Base-by-base conservation (phyloP, 2,329 filamentous ascomycete species). In the Emericellopsis cladophorae region DNA sequence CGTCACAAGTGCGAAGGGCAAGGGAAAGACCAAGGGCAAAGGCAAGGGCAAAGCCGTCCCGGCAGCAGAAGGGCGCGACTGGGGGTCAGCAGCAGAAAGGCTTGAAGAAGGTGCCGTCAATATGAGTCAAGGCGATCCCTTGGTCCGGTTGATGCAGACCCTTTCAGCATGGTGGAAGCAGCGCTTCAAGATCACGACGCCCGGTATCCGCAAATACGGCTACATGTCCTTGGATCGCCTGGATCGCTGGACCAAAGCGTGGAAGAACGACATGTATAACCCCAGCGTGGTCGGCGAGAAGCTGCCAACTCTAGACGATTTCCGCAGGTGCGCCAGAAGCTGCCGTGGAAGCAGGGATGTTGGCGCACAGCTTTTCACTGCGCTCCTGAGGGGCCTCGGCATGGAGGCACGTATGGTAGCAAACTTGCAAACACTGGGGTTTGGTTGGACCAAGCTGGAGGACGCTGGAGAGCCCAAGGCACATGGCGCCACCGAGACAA, bases 141-240 rank as follows among this genome's bases (percentile, higher is more conserved):
- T 94, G 5, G 74, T 90, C 40, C 70, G 80, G 18, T 66, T 96
- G 4, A 68, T 96, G 52, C 83, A 82, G 51, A 69, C 77, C 4
- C 62, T 98, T n/a, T 70, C 81, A 9, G 74, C 79, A 2, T 95
- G 87, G 69, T 98, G 92, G 92, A 88, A 81, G 55, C 83, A 88
- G 51, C 72, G 80, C 29, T 98, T 94, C 58, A 74, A 68, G 2
- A 70, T 92, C 35, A 86, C 79, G 1, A 74, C 81, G 0, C 87
- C 89, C 0, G 86, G 85, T 0, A 54, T 96, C 18, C 74, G 89
- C n/a, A 98, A 96, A 62, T 72, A 76, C 54, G 92, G 92, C 0
- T 96, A 96, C 55, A 83, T 90, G 65, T 71, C 83, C 1, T 72
- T 87, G n/a, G 70, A 81, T 49, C 72, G 77, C 21, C 64, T 95